These are phyloP conservation scores for Blyttiomyces sp. DNA, from an alignment of 371 early-diverging fungal genomes.

Conservation along the genomic window DNA sequence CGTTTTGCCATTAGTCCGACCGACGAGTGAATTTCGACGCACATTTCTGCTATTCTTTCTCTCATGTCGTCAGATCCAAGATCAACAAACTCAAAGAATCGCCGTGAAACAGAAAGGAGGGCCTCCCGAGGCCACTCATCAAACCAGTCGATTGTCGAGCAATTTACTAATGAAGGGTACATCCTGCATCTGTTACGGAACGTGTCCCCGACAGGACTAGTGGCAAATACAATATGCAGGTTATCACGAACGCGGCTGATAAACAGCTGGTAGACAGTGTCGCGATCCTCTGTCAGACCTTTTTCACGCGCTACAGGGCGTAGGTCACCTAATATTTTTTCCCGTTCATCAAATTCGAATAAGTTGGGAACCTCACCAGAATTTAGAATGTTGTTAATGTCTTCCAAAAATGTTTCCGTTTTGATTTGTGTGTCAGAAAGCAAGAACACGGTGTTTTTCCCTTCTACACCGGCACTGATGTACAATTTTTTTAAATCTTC, in stretches of 20 bases:
- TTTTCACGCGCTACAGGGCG: constrained; percentile 38
- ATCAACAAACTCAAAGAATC: constrained; percentile 45
- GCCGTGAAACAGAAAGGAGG: constrained; percentile 39
- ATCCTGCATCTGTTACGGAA: constrained; percentile 47
- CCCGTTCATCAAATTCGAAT: constrained; percentile 46
- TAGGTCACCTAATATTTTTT: constrained; percentile 45
- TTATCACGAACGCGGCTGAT: constrained; percentile 48
- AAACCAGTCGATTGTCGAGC: constrained; percentile 52
- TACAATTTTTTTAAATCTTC: constrained; percentile 48
- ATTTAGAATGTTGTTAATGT: constrained; percentile 47
- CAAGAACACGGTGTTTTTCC: constrained; percentile 47
- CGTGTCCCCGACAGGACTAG: constrained; percentile 48
- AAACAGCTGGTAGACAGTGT: constrained; percentile 46
- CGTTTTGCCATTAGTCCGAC: constrained; percentile 34
- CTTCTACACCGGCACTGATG: constrained; percentile 41
- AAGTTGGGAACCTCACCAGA: constrained; percentile 50
- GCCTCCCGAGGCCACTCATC: constrained; percentile 52
- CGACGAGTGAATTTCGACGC: constrained; percentile 45
- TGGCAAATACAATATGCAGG: constrained; percentile 48
- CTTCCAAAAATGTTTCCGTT: constrained; percentile 44
- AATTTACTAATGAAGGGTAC: constrained; percentile 49
- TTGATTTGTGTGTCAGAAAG: constrained; percentile 49
- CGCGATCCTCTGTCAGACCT: constrained; percentile 43
- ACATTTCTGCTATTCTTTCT: constrained; percentile 40
- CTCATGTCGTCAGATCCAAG: constrained; percentile 39